Evolutionary conservation across 2,329 filamentous ascomycete species (phyloP), one percentile per base, ranked within the genome.

Genomic region (Ophiostoma sp.): DNA sequence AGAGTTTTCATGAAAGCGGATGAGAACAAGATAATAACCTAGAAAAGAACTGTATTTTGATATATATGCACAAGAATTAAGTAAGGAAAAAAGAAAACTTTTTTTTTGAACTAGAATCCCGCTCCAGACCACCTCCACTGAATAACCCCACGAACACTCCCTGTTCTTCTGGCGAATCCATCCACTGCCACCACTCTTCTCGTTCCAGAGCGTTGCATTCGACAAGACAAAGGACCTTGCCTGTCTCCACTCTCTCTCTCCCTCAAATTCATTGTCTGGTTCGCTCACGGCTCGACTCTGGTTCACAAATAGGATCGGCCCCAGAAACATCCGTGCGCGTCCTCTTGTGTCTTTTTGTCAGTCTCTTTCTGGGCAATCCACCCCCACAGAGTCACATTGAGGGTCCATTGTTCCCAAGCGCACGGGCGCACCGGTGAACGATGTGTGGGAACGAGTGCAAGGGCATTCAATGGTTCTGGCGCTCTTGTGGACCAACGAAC

Each of bases 321-420:
- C 57, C 57, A 36, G 4, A 36, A 61, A 61, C 57, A 61, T 61
- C 57, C 57, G 57, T 61, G 57, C 57, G 55, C 28, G 28, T 59
- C 28, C 28, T 55, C 22, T 25, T 25, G 7, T 25, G 50, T 55
- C n/a, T 55, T 55, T 25, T 55, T 25, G 11, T 55, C 50, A 19
- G n/a, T n/a, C n/a, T n/a, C n/a, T n/a, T n/a, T n/a, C n/a, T n/a
- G n/a, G n/a, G 50, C 19, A 25, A 19, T 8, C n/a, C 50, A 55
- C 19, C n/a, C 22, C 52, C 52, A 55, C 52, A 55, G 52, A 15
- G 52, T 55, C 11, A 11, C 22, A 55, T 55, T 12, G 6, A 55
- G 50, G 50, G 2, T 25, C 52, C 52, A 55, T 28, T 28, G 52
- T 55, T 55, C 52, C 31, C 57, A 9, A 17, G 57, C 17, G 31